Base-by-base conservation (phyloP, 2,329 filamentous ascomycete species). In the Dryadomyces sulphureus region DNA sequence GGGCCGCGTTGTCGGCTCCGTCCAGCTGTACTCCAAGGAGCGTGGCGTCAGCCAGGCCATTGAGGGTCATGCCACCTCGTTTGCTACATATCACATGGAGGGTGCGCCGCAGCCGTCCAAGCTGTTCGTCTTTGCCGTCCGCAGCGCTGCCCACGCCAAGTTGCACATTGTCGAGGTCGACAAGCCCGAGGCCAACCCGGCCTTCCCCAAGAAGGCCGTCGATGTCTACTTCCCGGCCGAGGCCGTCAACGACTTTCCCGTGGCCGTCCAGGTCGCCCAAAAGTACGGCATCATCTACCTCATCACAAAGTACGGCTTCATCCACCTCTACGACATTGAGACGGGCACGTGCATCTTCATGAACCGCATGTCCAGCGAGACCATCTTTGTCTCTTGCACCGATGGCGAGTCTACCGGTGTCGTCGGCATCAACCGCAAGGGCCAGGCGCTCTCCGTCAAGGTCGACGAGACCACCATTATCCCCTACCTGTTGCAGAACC, bases 281-380 rank as follows among this genome's bases (percentile, higher is more conserved):
- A 94, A 92, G 67, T 98, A 98, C 65, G 90, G 89, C 59, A 80
- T 98, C 60, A 82, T 98, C 58, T 95, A 95, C 66, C 79, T 98
- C 58, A 87, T 98, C 52, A 98, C 92, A 48, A 98, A 98, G 65
- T 98, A 95, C 59, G 92, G 92, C 45, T 98, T 96, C 67, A 96
- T 98, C 57, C 92, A 98, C 66, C 77, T 98, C 21, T 96, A 98
- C 67, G 93, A 98, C 59, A 78, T 98, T 48, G 93, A 98, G 70
- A 92, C 85, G 7, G 93, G 86, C 48, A 84, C 84, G 12, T 93
- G 87, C 62, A 92, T 98, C 61, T 98, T 95, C 76, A 93, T 98
- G 88, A 98, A 98, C 73, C 84, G 93, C 56, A 98, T 98, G 59
- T 98, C 92, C 30, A 94, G 88, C 70, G 92, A 98, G 62, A 98